Evolutionary conservation across 106 monocot species (phyloP).

Genomic region (Dioscorea dumetorum): DNA sequence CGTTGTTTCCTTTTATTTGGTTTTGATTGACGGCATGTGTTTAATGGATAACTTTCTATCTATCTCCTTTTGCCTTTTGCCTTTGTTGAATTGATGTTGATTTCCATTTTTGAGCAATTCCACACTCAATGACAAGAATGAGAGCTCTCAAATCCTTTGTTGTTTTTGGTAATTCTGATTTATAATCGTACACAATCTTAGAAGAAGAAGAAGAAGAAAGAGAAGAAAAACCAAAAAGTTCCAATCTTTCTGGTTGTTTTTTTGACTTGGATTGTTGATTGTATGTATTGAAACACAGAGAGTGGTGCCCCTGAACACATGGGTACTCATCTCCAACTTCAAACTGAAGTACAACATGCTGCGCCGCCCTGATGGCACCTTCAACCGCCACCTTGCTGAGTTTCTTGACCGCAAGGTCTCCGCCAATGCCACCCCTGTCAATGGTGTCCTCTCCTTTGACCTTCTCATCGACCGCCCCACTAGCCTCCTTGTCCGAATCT

Average conservation of each 20-base stretch:
- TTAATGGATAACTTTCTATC: not conserved
- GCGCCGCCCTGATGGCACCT: conserved; percentile 87
- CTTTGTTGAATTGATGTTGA: not conserved
- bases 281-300: conserved; percentile 27
- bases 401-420: conserved; percentile 80
- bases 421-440: conserved; percentile 59
- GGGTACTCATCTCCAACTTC: conserved; percentile 97
- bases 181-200: too few species aligned
- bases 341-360: conserved; percentile 93
- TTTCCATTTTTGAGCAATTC: not conserved
- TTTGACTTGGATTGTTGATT: not conserved
- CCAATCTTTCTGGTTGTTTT: too few species aligned
- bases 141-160: too few species aligned
- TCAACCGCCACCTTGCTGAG: conserved; percentile 82
- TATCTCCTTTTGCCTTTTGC: too few species aligned
- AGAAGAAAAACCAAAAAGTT: not conserved
- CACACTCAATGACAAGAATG: not conserved
- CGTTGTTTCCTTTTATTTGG: too few species aligned
- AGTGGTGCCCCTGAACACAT: conserved; percentile 90
- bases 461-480: conserved; percentile 53
- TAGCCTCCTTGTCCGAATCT: conserved; percentile 73
- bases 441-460: conserved; percentile 74
- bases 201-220: not conserved
- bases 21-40: too few species aligned
- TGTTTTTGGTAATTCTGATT: too few species aligned